These are phyloP conservation scores for Mycena belliarum DNA, from an alignment of 768 basidiomycete species.

Conservation along the genomic window DNA sequence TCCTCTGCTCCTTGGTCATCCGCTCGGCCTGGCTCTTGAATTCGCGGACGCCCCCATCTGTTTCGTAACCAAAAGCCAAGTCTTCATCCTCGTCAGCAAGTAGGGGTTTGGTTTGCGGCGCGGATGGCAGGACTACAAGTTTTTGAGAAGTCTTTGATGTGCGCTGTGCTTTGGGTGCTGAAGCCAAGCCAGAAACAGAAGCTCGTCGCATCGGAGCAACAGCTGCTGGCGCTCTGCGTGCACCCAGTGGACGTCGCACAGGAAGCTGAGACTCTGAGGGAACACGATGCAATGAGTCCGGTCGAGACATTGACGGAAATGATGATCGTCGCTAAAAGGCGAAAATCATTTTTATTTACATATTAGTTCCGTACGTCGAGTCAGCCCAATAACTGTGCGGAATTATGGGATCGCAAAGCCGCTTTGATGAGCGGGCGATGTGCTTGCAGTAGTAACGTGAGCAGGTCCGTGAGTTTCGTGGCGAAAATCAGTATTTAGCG, in stretches of 20 bases:
- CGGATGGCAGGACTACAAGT: conserved; percentile 87
- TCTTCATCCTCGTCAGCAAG: conserved; percentile 47
- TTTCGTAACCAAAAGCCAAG: conserved; percentile 62
- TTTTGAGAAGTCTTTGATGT: conserved; percentile 91
- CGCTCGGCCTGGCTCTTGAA: conserved; percentile 85
- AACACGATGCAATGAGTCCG: conserved; percentile 21
- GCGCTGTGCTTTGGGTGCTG: conserved; percentile 60
- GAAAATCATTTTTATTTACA: too few relatives aligned
- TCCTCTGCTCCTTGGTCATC: conserved; percentile 85
- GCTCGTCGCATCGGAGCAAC: conserved; percentile 33
- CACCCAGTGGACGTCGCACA: conserved; percentile 32
- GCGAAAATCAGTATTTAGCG: too few relatives aligned
- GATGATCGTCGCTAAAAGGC: too few relatives aligned
- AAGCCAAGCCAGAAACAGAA: conserved; percentile 40
- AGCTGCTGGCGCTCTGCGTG: conserved; percentile 23
- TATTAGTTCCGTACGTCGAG: too few relatives aligned
- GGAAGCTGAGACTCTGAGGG: conserved; percentile 31
- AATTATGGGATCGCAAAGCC: too few relatives aligned
- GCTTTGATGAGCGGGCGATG: too few relatives aligned
- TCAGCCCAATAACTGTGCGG: too few relatives aligned
- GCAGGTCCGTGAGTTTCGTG: too few relatives aligned
- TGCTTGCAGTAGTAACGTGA: too few relatives aligned
- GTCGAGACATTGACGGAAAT: conserved; percentile 5
- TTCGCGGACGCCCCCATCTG: conserved; percentile 67
- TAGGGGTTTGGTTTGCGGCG: conserved; percentile 81